Evolutionary conservation across 805 yeast species (phyloP), one percentile per base, ranked within the genome.

Genomic region (Hanseniaspora singularis): DNA sequence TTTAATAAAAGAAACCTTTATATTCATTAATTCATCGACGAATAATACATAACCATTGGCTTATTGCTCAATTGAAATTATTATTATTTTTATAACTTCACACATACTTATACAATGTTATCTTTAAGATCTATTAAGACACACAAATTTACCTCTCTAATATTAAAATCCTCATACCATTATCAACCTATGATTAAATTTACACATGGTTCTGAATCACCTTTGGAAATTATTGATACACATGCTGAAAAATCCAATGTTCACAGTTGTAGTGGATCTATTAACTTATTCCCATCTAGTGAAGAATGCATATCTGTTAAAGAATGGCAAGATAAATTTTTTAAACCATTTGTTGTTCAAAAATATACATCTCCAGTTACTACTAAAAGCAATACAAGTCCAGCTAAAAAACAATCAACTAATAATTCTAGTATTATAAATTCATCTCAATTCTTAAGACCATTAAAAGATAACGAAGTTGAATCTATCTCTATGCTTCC

Each of bases 111-210:
- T 4, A 20, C 23, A 19, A 40, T 40, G 44, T 24, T 32, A 16
- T 23, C 44, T 22, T 31, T 33, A 15, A 33, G 22, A 16, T 16
- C 9, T 7, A 8, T 16, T 8, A 33, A 8, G 8, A 5, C 37
- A 9, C 9, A 8, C 8, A 11, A 18, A 33, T 5, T 22, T 15
- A 8, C 14, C 4, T 11, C 12, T 16, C 32, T 19, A 15, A 18
- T 7, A 11, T 15, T 7, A 12, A 41, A 12, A 19, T 20, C 45
- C 16, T n/a, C 12, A 2, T 34, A 33, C 16, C 46, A 42, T 8
- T 72, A 74, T 58, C 68, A 71, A 20, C 96, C 94, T 14, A 68
- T 78, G 62, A 89, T 89, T 65, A 81, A 80, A 58, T 89, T 89
- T 60, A 74, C 86, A 39, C 96, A 96, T 34, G 58, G 68, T 26